Conservation (phyloP, 1,284 basidiomycete species). For the Ganoderma sinense region DNA sequence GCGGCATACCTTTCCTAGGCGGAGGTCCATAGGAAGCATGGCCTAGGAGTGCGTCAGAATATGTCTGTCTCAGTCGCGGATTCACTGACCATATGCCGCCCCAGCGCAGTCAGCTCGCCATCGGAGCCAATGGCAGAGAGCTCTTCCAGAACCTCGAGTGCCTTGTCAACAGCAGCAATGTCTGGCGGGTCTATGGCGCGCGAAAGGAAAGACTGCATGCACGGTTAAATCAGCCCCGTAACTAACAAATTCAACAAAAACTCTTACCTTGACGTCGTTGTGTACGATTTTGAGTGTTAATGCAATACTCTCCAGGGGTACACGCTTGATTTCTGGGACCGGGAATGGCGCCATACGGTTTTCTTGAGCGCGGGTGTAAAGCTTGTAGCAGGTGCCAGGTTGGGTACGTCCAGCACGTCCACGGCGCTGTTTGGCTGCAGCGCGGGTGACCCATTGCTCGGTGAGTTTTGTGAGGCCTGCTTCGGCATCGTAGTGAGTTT, state of each 20-base stretch:
- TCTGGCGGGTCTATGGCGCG: constrained; percentile 89
- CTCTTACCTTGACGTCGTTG: constrained; percentile 77
- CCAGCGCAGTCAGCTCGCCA: constrained; percentile 82
- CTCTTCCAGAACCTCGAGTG: constrained; percentile 79
- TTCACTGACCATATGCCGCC: constrained; percentile 74
- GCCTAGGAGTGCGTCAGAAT: constrained; percentile 51
- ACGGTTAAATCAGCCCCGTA: constrained; percentile 22
- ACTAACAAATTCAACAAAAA: constrained; percentile 4
- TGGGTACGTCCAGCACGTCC: constrained; percentile 92
- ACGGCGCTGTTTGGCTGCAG: constrained; percentile 85
- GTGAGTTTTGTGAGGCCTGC: constrained; percentile 79
- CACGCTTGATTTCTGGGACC: constrained; percentile 89
- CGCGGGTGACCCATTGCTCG: constrained; percentile 84
- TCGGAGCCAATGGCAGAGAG: constrained; percentile 79
- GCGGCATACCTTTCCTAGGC: constrained; percentile 78
- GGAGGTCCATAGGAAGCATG: constrained; percentile 88
- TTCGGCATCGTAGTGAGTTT: constrained; percentile 84
- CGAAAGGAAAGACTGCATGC: constrained; percentile 57
- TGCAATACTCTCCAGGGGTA: constrained; percentile 86
- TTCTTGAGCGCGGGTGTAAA: constrained; percentile 84
- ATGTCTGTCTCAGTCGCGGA: constrained; percentile 10
- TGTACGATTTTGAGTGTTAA: constrained; percentile 87
- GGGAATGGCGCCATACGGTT: constrained; percentile 78
- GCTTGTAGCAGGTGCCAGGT: constrained; percentile 85
- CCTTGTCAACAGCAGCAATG: constrained; percentile 79